Base-by-base conservation (phyloP, 2,329 filamentous ascomycete species). In the Colletotrichum chlorophyti region DNA sequence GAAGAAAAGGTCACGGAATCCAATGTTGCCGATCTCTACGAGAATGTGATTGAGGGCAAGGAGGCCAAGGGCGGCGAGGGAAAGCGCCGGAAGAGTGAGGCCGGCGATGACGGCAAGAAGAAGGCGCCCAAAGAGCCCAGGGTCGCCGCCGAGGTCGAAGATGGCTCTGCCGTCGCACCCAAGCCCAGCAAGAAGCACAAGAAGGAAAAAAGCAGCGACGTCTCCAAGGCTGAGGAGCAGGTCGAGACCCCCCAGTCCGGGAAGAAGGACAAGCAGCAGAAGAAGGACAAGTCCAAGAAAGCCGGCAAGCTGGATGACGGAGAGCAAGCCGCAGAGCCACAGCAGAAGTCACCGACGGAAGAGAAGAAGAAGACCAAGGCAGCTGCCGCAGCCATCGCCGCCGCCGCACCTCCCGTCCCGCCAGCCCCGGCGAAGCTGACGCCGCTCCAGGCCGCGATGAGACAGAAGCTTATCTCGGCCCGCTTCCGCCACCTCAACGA, bases 401-500 rank as follows among this genome's bases (percentile, higher is more conserved):
- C 69, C 49, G 47, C 66, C 29, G 40, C 57, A 27, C 45, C 55
- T n/a, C 75, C 76, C 34, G 73, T 75, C 7, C 74, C 79, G 34
- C 74, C 78, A 29, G 72, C 78, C 31, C 70, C 76, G 24, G 70
- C 74, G 62, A 91, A 91, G 66, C 85, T 99, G 68, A 99, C 95
- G 1, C 93, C 95, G 4, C 87, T 99, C 54, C 95, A 99, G 80
- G 87, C 90, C 53, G 88, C 91, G 4, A 99, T 99, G 95, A 89
- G 91, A 61, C 89, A 93, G 70, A 99, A 99, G 79, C 87, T 99
- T 63, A 83, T 96, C 62, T 96, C 93, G 9, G 93, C 95, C 1
- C 93, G 95, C 58, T 99, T 99, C 84, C 92, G 95, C 63, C 93
- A 98, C 75, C 87, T 99, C 61, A 99, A 99, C 74, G 91, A 99